A percentile compares a stretch with the other conserved stretches of the same genome.
phyloP scores from a whole-genome alignment of 176 grass and related monocot genomes.

The Olyra latifolia region DNA sequence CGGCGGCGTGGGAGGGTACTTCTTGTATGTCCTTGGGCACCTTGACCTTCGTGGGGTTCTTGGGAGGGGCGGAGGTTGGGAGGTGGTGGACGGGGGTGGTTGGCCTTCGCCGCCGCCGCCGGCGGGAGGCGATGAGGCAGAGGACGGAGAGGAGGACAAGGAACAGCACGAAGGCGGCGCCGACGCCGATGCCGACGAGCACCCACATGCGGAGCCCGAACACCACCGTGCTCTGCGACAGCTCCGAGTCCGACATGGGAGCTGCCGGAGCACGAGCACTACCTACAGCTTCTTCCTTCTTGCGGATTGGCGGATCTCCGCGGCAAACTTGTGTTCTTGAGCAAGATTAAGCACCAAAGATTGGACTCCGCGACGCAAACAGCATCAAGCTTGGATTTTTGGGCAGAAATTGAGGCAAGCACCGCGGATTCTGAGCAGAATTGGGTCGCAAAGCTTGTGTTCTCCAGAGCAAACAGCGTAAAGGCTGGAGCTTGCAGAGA shows the following conservation, averaged over 20 bases:
- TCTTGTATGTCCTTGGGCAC: constrained; percentile 51
- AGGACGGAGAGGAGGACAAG: constrained; percentile 67
- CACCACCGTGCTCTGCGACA: constrained; percentile 72
- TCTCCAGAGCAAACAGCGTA: constrained; percentile 29
- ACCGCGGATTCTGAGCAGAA: not conserved
- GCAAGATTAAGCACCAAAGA: not conserved
- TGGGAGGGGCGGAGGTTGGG: constrained; percentile 34
- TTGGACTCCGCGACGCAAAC: not conserved
- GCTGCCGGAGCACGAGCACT: constrained; percentile 14
- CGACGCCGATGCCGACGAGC: constrained; percentile 66
- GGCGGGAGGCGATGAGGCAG: constrained; percentile 61
- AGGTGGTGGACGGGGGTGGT: constrained; percentile 19
- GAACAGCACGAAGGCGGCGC: constrained; percentile 73
- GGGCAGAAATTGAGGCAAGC: not conserved
- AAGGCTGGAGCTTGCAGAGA: not conserved
- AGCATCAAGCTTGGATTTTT: not conserved
- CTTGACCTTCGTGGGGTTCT: constrained; percentile 32
- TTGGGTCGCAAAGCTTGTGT: not conserved
- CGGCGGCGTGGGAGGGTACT: constrained; percentile 26
- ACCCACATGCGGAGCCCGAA: constrained; percentile 86
- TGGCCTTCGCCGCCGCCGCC: constrained; percentile 16
- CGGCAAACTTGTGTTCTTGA: not conserved
- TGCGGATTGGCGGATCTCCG: not conserved
- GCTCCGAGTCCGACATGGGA: constrained; percentile 67
- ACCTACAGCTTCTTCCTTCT: not conserved